These are phyloP conservation scores for Novymonas esmeraldas DNA, from an alignment of 208 protist genomes.

Conservation along the genomic window DNA sequence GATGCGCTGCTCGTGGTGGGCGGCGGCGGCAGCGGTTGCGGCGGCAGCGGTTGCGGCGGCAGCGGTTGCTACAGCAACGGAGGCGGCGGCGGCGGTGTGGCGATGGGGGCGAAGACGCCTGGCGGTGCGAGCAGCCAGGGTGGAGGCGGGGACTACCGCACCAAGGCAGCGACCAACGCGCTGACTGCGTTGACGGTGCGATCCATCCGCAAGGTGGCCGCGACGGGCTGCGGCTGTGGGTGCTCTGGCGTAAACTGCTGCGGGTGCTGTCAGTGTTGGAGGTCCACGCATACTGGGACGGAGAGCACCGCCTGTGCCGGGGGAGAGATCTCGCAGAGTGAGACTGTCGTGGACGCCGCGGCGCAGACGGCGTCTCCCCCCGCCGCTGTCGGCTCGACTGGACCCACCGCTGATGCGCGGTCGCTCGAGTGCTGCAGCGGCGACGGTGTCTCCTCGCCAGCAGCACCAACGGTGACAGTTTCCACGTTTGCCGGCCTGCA, in stretches of 20 bases:
- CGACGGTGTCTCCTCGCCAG: not conserved
- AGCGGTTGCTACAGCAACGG: not conserved
- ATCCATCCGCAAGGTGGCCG: conserved; percentile 21
- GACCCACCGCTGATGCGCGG: not conserved
- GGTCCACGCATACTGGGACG: not conserved
- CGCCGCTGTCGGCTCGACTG: not conserved
- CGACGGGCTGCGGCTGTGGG: conserved; percentile 25
- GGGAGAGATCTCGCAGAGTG: not conserved
- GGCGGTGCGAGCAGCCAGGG: not conserved
- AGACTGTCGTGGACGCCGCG: not conserved
- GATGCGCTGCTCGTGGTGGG: conserved; percentile 41
- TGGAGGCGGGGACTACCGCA: not conserved
- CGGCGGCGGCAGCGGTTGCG: not conserved
- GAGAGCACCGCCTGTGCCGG: not conserved
- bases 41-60: not conserved
- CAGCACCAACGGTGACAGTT: not conserved
- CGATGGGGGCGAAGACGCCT: not conserved
- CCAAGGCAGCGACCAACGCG: conserved; percentile 3
- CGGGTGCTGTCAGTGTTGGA: conserved; percentile 26
- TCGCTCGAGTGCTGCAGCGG: not conserved
- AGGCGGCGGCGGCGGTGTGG: not conserved
- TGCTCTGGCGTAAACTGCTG: conserved; percentile 25
- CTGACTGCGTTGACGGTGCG: conserved; percentile 21
- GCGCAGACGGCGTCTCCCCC: not conserved
- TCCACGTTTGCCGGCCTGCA: not conserved